Conservation (phyloP, 441 rosid species). For the Manihot esculenta region DNA sequence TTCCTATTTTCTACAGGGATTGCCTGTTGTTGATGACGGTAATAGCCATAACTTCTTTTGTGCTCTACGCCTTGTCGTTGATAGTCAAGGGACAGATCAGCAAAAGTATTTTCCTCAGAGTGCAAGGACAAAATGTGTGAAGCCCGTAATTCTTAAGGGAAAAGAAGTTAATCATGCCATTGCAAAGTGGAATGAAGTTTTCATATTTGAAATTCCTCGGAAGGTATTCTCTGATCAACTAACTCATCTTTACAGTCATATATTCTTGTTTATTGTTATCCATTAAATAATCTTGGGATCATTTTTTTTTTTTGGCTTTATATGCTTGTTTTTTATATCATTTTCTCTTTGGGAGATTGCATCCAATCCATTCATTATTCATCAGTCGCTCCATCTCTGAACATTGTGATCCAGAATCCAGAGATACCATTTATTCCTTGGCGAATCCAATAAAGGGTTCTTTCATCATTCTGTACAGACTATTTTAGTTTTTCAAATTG, state of each 20-base stretch:
- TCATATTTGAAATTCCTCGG: slow-evolving; percentile 93
- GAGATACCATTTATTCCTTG: slow-evolving; percentile 5
- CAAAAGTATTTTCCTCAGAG: slow-evolving; percentile 97
- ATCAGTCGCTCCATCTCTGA: neutral
- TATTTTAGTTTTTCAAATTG: neutral
- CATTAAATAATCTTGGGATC: neutral
- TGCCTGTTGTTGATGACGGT: slow-evolving; percentile 86
- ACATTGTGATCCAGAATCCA: neutral
- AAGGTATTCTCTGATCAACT: slow-evolving; percentile 44
- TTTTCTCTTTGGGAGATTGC: neutral
- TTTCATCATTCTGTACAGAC: neutral
- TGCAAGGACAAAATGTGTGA: slow-evolving; percentile 97
- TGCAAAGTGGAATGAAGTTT: slow-evolving; percentile 95
- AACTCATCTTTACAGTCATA: neutral
- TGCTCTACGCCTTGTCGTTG: slow-evolving; percentile 83
- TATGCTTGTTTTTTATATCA: neutral
- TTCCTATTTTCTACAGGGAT: slow-evolving; percentile 54
- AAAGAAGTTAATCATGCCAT: slow-evolving; percentile 43
- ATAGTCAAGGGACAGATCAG: slow-evolving; percentile 78
- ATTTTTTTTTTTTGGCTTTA: slow-evolving; percentile 4
- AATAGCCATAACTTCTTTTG: slow-evolving; percentile 89
- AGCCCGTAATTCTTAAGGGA: slow-evolving; percentile 52
- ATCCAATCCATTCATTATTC: neutral
- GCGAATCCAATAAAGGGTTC: neutral
- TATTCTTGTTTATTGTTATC: neutral